phyloP scores from a whole-genome alignment of 441 rosid genomes.

The Erodium trifolium region DNA sequence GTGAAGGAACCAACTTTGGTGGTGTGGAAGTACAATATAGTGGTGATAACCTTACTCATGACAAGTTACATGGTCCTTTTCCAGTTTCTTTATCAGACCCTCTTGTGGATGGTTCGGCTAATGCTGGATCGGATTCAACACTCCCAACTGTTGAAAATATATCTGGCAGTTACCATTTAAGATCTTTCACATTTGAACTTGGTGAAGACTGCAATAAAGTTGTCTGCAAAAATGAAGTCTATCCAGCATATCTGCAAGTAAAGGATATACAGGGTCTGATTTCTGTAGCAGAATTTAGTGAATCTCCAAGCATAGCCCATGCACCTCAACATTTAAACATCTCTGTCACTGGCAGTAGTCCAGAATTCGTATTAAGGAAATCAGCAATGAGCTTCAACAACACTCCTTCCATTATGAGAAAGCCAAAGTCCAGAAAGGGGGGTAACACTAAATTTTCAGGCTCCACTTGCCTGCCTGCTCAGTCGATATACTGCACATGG shows the following conservation, averaged over 20 bases:
- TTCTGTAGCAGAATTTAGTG: background rate
- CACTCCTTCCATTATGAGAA: constrained; percentile 33
- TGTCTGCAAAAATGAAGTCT: background rate
- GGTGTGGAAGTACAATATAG: background rate
- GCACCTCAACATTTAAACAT: constrained; percentile 2
- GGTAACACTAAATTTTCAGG: background rate
- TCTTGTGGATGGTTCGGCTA: background rate
- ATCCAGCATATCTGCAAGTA: background rate
- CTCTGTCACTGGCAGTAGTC: constrained; percentile 14
- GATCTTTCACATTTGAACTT: constrained; percentile 3
- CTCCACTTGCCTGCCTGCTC: background rate
- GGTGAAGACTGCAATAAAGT: background rate
- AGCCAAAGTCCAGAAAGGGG: constrained; percentile 12
- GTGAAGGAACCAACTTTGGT: background rate
- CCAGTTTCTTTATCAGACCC: background rate
- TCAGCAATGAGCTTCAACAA: constrained; percentile 24
- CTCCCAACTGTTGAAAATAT: background rate
- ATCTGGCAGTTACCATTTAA: background rate
- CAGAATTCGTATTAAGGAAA: constrained; percentile 21
- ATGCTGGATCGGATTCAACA: background rate
- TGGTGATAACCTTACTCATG: background rate
- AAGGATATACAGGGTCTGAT: constrained; percentile 10
- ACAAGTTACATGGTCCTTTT: background rate
- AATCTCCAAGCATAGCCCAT: background rate
- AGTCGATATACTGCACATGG: constrained; percentile 2